Evolutionary conservation across 2,329 filamentous ascomycete species (phyloP), one percentile per base, ranked within the genome.

Genomic region (Fusarium sp.): DNA sequence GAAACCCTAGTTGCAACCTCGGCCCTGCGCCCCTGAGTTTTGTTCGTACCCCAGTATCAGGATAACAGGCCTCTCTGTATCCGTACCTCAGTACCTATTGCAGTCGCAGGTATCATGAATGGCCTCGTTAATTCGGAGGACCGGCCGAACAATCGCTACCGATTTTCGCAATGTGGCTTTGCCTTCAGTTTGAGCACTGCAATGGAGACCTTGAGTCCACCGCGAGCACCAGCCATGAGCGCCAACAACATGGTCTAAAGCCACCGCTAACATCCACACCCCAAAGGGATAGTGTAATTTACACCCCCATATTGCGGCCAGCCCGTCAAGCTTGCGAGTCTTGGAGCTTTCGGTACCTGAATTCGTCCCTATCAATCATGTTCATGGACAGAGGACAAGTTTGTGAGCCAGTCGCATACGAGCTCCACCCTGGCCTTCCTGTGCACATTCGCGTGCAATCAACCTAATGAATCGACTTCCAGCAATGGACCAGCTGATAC

Each of bases 41-140:
- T 58, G 25, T 63, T 53, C 36, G 49, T 63, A 73, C 67, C 72
- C 73, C 71, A 56, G 68, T 56, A 70, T 62, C 56, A 41, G 66
- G 62, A 36, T 50, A 53, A 45, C 56, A 66, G 42, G 61, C 42
- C 41, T 53, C 50, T 64, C 46, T 53, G 46, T 57, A 38, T 36
- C 65, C 53, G 15, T 38, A 25, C n/a, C 33, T 41, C 49, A 50
- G 53, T 39, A 35, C n/a, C 47, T 50, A 52, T 72, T 41, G 38
- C 46, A 17, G 46, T 67, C 52, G 50, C 56, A 66, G 42, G 52
- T 46, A 60, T 56, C 42, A 25, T 50, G 35, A 44, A 55, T 62
- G 62, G 36, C 50, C 35, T 68, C 38, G 52, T 71, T 54, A 35
- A 71, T 50, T 50, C 50, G 70, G 62, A 71, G 67, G 29, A 65